Evolutionary conservation across 2,329 filamentous ascomycete genomes (phyloP), one percentile per base, ranked within the genome.

Genomic region (Truncatella angustata): DNA sequence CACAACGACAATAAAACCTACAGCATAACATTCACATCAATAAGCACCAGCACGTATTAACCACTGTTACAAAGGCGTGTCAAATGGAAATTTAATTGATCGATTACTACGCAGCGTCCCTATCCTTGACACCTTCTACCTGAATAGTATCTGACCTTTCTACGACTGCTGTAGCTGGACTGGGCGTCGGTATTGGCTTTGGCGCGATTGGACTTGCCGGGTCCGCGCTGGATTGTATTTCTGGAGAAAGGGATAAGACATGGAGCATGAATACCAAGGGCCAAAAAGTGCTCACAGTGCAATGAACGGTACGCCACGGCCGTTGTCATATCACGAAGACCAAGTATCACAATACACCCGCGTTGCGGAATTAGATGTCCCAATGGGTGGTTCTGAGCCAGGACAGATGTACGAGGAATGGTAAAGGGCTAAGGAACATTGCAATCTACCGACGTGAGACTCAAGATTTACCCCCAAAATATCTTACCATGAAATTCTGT

Each of bases 221-320:
- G 23, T 54, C 66, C 20, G 64, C 32, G 65, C 63, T 2, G 64
- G 64, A 14, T 66, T 66, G 40, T 66, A 64, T 36, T 32, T 46
- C 26, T 46, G 23, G 2, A 34, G 28, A 16, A 30, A 20, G 26
- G 9, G 36, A 18, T 16, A 39, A 16, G 18, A 18, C 36, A 39
- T n/a, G 36, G 18, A 39, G 14, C 14, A 39, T n/a, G 36, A 39
- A 10, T 18, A 12, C 3, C 36, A 39, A 39, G 18, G 4, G 18
- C 11, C 16, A 18, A n/a, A 39, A 9, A 7, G 4, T n/a, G 12
- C 36, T 4, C 4, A 9, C 14, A 16, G 18, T 39, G 9, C 9
- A 5, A 16, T 16, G 3, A 16, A 39, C 36, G 18, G 18, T 16
- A 39, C 11, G 18, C 11, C 36, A 20, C 4, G 18, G 18, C 14